Evolutionary conservation across 352 stramenopile genomes (phyloP).

Genomic region (Pythium graminicola): DNA sequence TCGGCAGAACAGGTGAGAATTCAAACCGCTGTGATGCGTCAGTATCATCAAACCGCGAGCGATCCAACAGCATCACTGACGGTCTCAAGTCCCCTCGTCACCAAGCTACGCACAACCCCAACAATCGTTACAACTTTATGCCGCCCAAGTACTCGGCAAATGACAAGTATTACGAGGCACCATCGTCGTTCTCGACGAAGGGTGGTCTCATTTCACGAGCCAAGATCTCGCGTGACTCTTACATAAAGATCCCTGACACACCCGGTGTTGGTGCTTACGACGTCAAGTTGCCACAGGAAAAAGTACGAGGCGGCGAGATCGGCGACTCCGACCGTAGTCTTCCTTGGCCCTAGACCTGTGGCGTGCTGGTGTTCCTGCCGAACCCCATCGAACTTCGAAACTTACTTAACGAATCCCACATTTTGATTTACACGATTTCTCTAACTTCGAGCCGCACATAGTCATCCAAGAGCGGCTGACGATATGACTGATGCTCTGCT

Average conservation of each 20-base stretch:
- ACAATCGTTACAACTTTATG: conserved; percentile 32
- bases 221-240: conserved; percentile 33
- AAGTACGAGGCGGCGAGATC: conserved; percentile 37
- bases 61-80: conserved; percentile 15
- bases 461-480: conserved; percentile 19
- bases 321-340: conserved; percentile 37
- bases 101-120: conserved; percentile 20
- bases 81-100: conserved; percentile 21
- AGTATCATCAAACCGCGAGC: conserved; percentile 25
- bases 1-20: conserved; percentile 19
- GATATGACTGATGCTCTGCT: not conserved
- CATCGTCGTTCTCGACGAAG: conserved; percentile 40
- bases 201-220: conserved; percentile 33
- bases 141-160: conserved; percentile 23
- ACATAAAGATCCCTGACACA: conserved; percentile 32
- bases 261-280: conserved; percentile 39
- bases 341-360: conserved; percentile 22
- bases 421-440: conserved; percentile 1
- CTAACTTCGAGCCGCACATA: conserved; percentile 9
- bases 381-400: not conserved
- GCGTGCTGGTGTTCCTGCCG: not conserved
- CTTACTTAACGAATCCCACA: conserved; percentile 10
- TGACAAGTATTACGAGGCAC: conserved; percentile 26
- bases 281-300: conserved; percentile 32
- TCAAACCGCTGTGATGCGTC: conserved; percentile 23